A percentile compares a stretch with the other conserved stretches of the same genome.
Conservation (phyloP, 208 protist genomes). For the Acanthamoeba polyphaga region DNA sequence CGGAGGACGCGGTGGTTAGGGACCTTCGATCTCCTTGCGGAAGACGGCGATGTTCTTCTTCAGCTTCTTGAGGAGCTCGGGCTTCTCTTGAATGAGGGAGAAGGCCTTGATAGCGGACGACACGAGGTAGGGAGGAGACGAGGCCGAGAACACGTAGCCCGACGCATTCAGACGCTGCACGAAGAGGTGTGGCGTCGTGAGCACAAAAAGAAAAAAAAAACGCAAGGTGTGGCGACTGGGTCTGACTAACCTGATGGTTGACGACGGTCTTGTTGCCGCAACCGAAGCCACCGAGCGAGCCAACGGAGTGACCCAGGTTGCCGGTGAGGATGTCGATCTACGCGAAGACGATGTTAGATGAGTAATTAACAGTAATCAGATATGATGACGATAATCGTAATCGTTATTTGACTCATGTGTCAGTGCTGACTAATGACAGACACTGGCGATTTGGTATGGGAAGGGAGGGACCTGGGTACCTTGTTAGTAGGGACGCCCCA, state of each 20-base stretch:
- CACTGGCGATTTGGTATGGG: constrained; percentile 12
- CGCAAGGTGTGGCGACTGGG: background rate
- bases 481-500: constrained; percentile 92
- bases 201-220: too few species aligned
- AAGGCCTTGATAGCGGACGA: constrained; percentile 91
- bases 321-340: constrained; percentile 92
- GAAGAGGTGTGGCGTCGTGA: background rate
- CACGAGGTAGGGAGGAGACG: constrained; percentile 96
- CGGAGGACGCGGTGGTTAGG: background rate
- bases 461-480: constrained; percentile 84
- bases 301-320: constrained; percentile 93
- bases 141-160: constrained; percentile 98
- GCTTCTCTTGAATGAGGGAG: constrained; percentile 88
- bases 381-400: too few species aligned
- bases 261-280: constrained; percentile 92
- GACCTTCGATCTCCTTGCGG: constrained; percentile 42
- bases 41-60: constrained; percentile 68
- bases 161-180: constrained; percentile 93
- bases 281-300: constrained; percentile 97
- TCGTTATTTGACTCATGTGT: background rate
- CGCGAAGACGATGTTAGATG: background rate
- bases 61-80: constrained; percentile 67
- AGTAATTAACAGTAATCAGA: constrained; percentile 65
- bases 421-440: background rate
- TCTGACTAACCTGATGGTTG: constrained; percentile 89